phyloP scores from a whole-genome alignment of 805 yeast genomes.

The Starmerella lactis-condensi region DNA sequence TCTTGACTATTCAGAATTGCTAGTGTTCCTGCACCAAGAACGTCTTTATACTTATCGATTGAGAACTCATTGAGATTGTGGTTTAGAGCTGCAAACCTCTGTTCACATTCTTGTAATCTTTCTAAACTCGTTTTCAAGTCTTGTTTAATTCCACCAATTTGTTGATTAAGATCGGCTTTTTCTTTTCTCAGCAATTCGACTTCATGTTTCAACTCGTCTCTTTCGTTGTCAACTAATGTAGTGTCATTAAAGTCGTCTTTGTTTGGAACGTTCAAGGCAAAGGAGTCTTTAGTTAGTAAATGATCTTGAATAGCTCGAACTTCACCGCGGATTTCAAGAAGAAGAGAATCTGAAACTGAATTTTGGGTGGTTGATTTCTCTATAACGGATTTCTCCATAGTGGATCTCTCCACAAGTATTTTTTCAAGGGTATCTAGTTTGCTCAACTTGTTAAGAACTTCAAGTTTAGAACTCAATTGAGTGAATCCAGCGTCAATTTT shows the following conservation, averaged over 20 bases:
- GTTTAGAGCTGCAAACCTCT: constrained; percentile 12
- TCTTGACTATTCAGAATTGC: constrained; percentile 12
- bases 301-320: constrained; percentile 16
- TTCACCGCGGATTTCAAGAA: constrained; percentile 11
- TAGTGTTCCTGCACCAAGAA: constrained; percentile 14
- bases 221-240: constrained; percentile 1
- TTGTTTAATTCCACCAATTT: constrained; percentile 9
- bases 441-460: constrained; percentile 3
- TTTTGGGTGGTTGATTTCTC: no score
- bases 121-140: constrained; percentile 11
- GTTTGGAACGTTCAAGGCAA: not conserved
- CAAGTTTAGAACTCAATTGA: no score
- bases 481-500: no score
- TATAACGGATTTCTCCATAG: no score
- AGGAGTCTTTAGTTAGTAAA: constrained; percentile 5
- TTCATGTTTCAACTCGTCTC: constrained; percentile 2
- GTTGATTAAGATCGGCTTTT: constrained; percentile 5
- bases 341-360: not conserved
- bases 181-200: constrained; percentile 9
- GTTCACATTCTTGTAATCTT: constrained; percentile 11
- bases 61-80: constrained; percentile 13
- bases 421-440: constrained; percentile 4
- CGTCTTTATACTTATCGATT: constrained; percentile 13
- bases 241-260: not conserved
- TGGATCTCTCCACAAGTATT: no score